Evolutionary conservation across 768 basidiomycete species (phyloP).

Genomic region (Lactifluus volemus): DNA sequence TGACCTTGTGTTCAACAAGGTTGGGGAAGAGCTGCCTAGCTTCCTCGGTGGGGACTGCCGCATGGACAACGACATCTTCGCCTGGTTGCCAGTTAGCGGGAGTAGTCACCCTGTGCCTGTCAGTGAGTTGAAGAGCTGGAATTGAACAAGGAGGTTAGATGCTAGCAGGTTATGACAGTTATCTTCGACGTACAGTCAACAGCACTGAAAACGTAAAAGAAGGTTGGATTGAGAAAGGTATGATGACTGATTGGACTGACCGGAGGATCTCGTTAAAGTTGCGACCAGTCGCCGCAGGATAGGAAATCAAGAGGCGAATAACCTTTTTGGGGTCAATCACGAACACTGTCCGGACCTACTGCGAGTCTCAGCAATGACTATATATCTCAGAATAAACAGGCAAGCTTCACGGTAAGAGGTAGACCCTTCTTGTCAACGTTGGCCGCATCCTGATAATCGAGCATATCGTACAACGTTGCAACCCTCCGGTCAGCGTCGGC

Average conservation of each 20-base stretch:
- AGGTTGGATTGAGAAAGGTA: neutral
- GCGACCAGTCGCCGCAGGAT: slow-evolving; percentile 93
- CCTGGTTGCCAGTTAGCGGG: slow-evolving; percentile 95
- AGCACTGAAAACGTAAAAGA: slow-evolving; percentile 37
- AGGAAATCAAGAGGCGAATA: slow-evolving; percentile 83
- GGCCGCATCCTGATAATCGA: slow-evolving; percentile 90
- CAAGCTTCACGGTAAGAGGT: slow-evolving; percentile 69
- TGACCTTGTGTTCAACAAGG: slow-evolving; percentile 69
- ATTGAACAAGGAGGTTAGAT: slow-evolving; percentile 23
- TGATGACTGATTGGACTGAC: slow-evolving; percentile 22
- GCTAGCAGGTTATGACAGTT: neutral
- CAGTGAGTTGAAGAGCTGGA: slow-evolving; percentile 78
- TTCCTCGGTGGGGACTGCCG: slow-evolving; percentile 75
- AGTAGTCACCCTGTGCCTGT: slow-evolving; percentile 77
- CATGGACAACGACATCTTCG: slow-evolving; percentile 90
- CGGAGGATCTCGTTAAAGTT: slow-evolving; percentile 76
- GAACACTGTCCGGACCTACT: slow-evolving; percentile 89
- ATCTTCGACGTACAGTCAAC: slow-evolving; percentile 50
- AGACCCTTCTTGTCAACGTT: slow-evolving; percentile 81
- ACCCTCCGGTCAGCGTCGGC: slow-evolving; percentile 85
- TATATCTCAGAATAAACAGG: neutral
- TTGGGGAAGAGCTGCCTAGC: slow-evolving; percentile 88
- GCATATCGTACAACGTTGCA: slow-evolving; percentile 87
- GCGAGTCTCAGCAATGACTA: neutral
- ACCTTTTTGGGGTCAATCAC: slow-evolving; percentile 95